Evolutionary conservation across 2,329 filamentous ascomycete genomes (phyloP).

Genomic region (Scolecobasidium constrictum): DNA sequence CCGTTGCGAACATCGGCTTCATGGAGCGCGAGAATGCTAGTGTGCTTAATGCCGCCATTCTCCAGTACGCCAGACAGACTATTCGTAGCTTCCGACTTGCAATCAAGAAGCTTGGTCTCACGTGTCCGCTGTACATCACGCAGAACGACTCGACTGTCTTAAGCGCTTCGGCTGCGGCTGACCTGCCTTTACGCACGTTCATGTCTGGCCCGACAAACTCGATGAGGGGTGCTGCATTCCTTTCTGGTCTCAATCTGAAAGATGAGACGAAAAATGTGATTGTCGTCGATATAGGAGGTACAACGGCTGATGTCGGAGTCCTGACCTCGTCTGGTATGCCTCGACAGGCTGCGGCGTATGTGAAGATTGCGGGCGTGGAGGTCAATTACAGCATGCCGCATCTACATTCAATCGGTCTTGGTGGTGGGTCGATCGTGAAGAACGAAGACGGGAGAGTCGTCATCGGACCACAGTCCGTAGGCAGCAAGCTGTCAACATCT

Average conservation of each 20-base stretch:
- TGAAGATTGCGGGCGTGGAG: conserved; percentile 49
- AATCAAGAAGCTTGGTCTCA: conserved; percentile 33
- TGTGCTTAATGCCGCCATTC: conserved; percentile 39
- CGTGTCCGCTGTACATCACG: conserved; percentile 39
- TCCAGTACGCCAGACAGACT: conserved; percentile 34
- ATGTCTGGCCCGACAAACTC: conserved; percentile 42
- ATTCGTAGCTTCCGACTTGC: conserved; percentile 35
- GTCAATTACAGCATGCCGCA: conserved; percentile 35
- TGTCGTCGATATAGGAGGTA: conserved; percentile 58
- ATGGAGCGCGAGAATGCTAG: conserved; percentile 40
- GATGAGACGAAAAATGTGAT: conserved; percentile 36
- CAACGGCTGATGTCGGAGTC: conserved; percentile 53
- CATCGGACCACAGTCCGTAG: conserved; percentile 53
- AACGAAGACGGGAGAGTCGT: conserved; percentile 27
- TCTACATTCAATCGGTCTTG: conserved; percentile 39
- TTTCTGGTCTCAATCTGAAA: conserved; percentile 16
- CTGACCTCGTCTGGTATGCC: conserved; percentile 53
- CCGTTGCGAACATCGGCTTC: conserved; percentile 40
- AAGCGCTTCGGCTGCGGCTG: conserved; percentile 33
- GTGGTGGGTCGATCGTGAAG: conserved; percentile 46
- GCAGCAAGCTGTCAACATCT: conserved; percentile 43
- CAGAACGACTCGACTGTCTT: conserved; percentile 43
- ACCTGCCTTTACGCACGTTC: conserved; percentile 41
- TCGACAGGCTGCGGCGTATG: conserved; percentile 51
- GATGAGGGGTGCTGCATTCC: conserved; percentile 38